Conservation (phyloP, 2,329 filamentous ascomycete species). For the Herpotrichia juniperi region DNA sequence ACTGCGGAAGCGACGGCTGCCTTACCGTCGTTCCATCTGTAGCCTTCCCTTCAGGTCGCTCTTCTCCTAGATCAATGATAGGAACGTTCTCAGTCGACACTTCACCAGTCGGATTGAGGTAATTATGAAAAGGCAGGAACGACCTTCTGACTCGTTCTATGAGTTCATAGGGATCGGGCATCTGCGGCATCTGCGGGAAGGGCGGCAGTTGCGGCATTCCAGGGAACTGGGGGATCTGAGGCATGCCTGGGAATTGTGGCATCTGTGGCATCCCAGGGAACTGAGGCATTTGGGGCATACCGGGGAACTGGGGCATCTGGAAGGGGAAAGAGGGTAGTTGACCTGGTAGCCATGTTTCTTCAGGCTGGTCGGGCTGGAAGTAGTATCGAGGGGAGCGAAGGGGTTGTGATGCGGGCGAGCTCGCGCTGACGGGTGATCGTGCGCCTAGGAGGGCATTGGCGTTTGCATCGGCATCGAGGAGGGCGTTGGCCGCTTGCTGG, state of each 20-base stretch:
- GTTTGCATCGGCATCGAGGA: conserved; percentile 36
- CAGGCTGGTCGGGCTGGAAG: conserved; percentile 44
- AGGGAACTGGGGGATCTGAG: conserved; percentile 35
- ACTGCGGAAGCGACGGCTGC: conserved; percentile 50
- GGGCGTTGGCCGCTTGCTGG: conserved; percentile 40
- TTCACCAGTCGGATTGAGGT: conserved; percentile 49
- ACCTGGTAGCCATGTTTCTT: conserved; percentile 45
- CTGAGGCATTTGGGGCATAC: conserved; percentile 22
- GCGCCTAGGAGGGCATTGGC: conserved; percentile 19
- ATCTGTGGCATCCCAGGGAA: conserved; percentile 19
- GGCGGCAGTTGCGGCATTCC: conserved; percentile 38
- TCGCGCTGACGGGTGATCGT: conserved; percentile 36
- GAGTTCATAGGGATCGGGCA: conserved; percentile 42
- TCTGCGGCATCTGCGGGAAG: conserved; percentile 37
- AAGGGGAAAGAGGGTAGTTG: conserved; percentile 44
- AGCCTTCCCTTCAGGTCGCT: conserved; percentile 37
- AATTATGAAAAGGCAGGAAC: conserved; percentile 52
- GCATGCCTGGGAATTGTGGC: conserved; percentile 30
- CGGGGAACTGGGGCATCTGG: conserved; percentile 43
- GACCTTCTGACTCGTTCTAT: conserved; percentile 45
- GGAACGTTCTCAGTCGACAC: conserved; percentile 39
- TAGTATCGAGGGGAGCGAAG: conserved; percentile 44
- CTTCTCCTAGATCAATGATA: conserved; percentile 44
- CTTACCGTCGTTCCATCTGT: conserved; percentile 43
- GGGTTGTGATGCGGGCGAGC: conserved; percentile 38